These are phyloP conservation scores for Geosmithia putterillii DNA, from an alignment of 2,329 filamentous ascomycete genomes.

Conservation along the genomic window DNA sequence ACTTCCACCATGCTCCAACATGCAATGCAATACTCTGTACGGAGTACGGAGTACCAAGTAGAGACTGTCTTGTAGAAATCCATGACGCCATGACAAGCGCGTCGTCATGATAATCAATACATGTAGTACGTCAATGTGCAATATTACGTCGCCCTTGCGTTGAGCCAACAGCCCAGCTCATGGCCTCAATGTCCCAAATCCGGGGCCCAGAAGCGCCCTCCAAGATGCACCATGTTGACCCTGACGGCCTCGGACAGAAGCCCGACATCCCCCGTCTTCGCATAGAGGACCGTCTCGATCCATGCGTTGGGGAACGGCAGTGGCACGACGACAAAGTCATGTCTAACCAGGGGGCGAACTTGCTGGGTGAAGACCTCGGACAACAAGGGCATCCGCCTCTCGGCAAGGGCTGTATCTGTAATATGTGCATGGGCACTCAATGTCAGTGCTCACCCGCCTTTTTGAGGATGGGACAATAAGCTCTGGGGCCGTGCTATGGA, in stretches of 20 bases:
- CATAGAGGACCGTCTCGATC: conserved; percentile 39
- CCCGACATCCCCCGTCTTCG: conserved; percentile 38
- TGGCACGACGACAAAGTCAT: conserved; percentile 41
- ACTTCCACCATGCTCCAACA: no score
- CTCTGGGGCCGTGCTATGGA: no score
- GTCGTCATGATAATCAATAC: no score
- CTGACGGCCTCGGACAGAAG: conserved; percentile 29
- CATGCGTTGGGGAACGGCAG: conserved; percentile 44
- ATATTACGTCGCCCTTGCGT: background rate
- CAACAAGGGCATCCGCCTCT: conserved; percentile 33
- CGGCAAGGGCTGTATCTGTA: background rate
- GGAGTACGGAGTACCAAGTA: no score
- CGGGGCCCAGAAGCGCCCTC: conserved; percentile 21
- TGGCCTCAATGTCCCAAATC: no score
- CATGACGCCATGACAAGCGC: no score
- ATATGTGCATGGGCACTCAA: background rate
- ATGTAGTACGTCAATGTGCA: no score
- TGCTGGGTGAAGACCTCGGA: conserved; percentile 31
- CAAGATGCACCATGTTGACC: conserved; percentile 42
- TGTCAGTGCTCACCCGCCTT: background rate
- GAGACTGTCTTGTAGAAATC: no score
- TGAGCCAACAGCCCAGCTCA: background rate
- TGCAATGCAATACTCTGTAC: no score
- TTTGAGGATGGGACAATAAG: no score
- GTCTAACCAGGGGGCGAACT: conserved; percentile 23